A percentile compares a stretch with the other conserved stretches of the same genome.
These are phyloP conservation scores for Magnusiomyces ingens DNA, from an alignment of 1,139 yeast species.

Conservation along the genomic window DNA sequence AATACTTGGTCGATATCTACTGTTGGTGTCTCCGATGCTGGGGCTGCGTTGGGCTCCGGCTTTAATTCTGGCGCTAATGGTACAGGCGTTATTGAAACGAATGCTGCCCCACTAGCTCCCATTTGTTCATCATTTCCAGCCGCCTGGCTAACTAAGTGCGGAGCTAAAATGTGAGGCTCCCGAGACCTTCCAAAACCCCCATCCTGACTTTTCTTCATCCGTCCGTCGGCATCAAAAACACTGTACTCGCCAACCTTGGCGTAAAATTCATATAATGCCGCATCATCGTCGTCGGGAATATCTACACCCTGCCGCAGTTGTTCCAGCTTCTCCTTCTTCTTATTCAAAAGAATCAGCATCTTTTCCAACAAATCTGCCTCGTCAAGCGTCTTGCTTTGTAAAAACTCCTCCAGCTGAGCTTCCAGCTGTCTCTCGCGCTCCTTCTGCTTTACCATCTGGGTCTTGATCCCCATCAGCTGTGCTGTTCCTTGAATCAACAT, in stretches of 20 bases:
- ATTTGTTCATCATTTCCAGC: too few species aligned
- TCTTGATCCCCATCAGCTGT: constrained; percentile 7
- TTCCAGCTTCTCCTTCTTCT: constrained; percentile 24
- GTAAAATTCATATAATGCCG: constrained; percentile 13
- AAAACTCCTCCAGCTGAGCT: constrained; percentile 17
- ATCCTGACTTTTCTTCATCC: neutral
- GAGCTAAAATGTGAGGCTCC: too few species aligned
- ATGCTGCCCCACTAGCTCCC: too few species aligned
- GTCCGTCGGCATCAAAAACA: constrained; percentile 3
- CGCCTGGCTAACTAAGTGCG: too few species aligned
- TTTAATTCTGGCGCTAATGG: neutral
- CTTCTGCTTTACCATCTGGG: constrained; percentile 4
- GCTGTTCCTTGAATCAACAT: constrained; percentile 9
- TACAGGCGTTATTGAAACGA: neutral
- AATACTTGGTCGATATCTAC: too few species aligned
- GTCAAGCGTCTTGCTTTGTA: constrained; percentile 17
- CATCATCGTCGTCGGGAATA: constrained; percentile 21
- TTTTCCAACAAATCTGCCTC: constrained; percentile 22
- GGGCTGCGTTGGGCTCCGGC: too few species aligned
- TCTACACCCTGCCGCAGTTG: constrained; percentile 15
- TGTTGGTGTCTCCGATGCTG: too few species aligned
- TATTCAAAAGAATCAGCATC: constrained; percentile 27
- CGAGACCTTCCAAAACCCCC: too few species aligned
- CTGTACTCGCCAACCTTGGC: constrained; percentile 11
- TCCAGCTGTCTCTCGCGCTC: neutral